A percentile compares a stretch with the other conserved stretches of the same genome.
phyloP scores from a whole-genome alignment of 1,139 yeast genomes.

The Magnusiomyces tetraspermus region DNA sequence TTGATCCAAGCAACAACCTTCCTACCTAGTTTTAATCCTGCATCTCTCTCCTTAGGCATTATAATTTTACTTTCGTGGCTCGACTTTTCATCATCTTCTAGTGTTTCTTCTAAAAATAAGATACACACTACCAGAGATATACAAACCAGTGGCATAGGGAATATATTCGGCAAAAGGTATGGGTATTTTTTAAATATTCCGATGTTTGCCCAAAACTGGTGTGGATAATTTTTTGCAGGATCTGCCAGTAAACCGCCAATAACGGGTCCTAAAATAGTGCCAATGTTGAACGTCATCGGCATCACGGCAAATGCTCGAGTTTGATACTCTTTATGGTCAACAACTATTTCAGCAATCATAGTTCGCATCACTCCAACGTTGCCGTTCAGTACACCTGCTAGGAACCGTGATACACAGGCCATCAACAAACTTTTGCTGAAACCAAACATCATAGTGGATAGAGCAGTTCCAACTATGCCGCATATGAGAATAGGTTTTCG shows the following conservation, averaged over 20 bases:
- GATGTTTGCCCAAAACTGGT: slow-evolving; percentile 10
- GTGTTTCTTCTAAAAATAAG: slow-evolving; percentile 51
- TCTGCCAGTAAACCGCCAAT: slow-evolving; percentile 32
- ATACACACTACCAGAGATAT: slow-evolving; percentile 36
- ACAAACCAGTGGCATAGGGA: slow-evolving; percentile 36
- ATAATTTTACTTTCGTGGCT: background rate
- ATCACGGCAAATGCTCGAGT: slow-evolving; percentile 51
- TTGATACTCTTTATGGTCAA: slow-evolving; percentile 43
- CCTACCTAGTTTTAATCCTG: background rate
- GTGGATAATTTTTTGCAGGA: slow-evolving; percentile 27
- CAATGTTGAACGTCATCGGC: slow-evolving; percentile 50
- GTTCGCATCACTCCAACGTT: slow-evolving; percentile 53
- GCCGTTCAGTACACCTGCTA: slow-evolving; percentile 50
- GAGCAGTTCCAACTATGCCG: slow-evolving; percentile 44
- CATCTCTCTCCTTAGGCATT: background rate
- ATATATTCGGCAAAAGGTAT: slow-evolving; percentile 50
- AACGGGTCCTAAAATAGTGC: slow-evolving; percentile 46
- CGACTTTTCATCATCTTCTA: background rate
- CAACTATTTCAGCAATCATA: slow-evolving; percentile 49
- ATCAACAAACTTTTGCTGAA: slow-evolving; percentile 41
- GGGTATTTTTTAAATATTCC: slow-evolving; percentile 39
- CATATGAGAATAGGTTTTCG: slow-evolving; percentile 43
- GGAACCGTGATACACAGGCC: slow-evolving; percentile 43
- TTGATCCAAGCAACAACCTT: background rate
- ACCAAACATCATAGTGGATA: slow-evolving; percentile 43